Base-by-base conservation (phyloP, 257 asterid genomes). In the Solanum peruvianum region DNA sequence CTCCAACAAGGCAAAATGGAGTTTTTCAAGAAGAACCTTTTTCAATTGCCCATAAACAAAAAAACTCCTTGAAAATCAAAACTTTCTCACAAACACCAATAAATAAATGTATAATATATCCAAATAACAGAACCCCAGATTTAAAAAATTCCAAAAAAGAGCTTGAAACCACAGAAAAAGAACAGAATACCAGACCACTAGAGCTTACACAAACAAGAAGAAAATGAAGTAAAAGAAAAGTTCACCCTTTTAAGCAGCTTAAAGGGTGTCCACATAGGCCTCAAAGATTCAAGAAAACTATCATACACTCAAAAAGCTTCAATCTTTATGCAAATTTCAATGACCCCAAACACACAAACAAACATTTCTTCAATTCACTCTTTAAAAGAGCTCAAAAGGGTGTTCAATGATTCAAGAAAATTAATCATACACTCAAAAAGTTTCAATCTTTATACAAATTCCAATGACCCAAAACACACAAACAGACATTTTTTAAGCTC, bases 1-100 rank as follows among this genome's bases (percentile, higher is more conserved):
- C 41, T 64, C 66, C 87, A 87, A 58, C 87, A 82, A 58, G 72
- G 70, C 12, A 88, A 91, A 91, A 11, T 16, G 42, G 84, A 49
- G 85, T 29, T 29, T 49, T 31, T 20, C 80, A 90, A 85, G 90
- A 62, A 75, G 85, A 80, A 69, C 88, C 85, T 81, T 81, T 49
- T 49, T 81, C 85, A 81, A 49, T 81, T 81, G 70, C 85, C 85
- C 45, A 81, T 66, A 31, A 81, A 81, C 69, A 49, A 41, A 31
- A 81, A 31, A 31, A 3, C 70, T 81, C 67, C 85, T 81, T 29
- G 85, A 81, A 81, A 81, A 81, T 81, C 69, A 81, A 52, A 81
- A 49, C 21, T 49, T 20, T 49, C 85, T 81, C 85, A 18, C 85
- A 49, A 41, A 9, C 69, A 81, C 85, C 85, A 49, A 81, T 1